A percentile compares a stretch with the other conserved stretches of the same genome.
phyloP scores from a whole-genome alignment of 371 early-diverging fungal genomes.

The Smittium culicis region DNA sequence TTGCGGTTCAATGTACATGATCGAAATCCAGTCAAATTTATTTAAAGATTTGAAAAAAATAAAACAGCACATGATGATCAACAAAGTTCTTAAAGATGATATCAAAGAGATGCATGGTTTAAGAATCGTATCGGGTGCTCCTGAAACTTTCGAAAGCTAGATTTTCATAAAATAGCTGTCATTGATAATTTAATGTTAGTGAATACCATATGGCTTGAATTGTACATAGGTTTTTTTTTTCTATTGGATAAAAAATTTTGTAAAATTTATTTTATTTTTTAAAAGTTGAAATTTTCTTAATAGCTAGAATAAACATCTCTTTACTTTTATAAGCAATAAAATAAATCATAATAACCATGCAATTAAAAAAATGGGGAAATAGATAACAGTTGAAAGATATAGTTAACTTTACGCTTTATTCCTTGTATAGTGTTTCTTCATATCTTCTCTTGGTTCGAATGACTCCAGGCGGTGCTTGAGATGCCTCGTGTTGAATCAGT shows the following conservation, averaged over 20 bases:
- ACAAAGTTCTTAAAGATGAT: constrained; percentile 68
- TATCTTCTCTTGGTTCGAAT: neutral
- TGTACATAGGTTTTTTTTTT: neutral
- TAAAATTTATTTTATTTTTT: neutral
- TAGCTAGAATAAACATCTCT: too few relatives aligned
- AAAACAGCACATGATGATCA: constrained; percentile 82
- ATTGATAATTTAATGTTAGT: too few relatives aligned
- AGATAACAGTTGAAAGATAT: too few relatives aligned
- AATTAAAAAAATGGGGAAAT: neutral
- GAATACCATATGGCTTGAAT: too few relatives aligned
- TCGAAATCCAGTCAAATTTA: constrained; percentile 58
- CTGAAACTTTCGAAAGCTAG: too few relatives aligned
- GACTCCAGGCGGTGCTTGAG: constrained; percentile 38
- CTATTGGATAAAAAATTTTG: neutral
- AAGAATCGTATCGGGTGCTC: constrained; percentile 27
- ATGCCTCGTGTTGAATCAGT: constrained; percentile 71
- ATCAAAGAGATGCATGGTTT: constrained; percentile 87
- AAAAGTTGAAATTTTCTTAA: neutral
- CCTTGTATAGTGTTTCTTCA: constrained; percentile 8
- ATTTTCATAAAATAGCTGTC: too few relatives aligned
- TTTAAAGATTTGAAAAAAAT: constrained; percentile 64
- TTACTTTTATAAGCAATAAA: too few relatives aligned
- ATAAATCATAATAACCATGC: too few relatives aligned
- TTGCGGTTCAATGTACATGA: constrained; percentile 87
- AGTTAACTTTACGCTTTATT: neutral